These are phyloP conservation scores for Thielaviopsis musarum DNA, from an alignment of 2,329 filamentous ascomycete species.

Conservation along the genomic window DNA sequence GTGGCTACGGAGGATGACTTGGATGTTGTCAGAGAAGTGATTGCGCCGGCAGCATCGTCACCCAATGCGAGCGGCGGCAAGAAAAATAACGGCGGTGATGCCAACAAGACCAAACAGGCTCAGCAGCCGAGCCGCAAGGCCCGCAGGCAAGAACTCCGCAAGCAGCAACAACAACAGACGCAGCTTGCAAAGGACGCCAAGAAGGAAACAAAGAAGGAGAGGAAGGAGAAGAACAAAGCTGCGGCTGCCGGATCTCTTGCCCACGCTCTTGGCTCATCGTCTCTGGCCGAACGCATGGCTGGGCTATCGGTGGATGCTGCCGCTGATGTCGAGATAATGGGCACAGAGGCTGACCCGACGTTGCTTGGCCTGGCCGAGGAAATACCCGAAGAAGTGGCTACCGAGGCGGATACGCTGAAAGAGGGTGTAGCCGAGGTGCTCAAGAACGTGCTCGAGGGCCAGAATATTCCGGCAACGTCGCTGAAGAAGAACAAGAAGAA, in stretches of 20 bases:
- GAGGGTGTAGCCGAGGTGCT: conserved; percentile 11
- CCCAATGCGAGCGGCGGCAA: too few relatives aligned
- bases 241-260: not conserved
- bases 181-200: not conserved
- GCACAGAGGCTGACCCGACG: not conserved
- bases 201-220: not conserved
- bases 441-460: conserved; percentile 5
- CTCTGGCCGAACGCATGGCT: not conserved
- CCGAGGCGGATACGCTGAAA: conserved; percentile 5
- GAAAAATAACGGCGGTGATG: not conserved
- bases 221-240: not conserved
- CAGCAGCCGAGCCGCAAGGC: too few relatives aligned
- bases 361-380: not conserved
- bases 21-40: not conserved
- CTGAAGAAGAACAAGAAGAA: conserved; percentile 10
- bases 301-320: not conserved
- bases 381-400: too few relatives aligned
- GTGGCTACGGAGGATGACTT: not conserved
- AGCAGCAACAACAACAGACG: not conserved
- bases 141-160: not conserved
- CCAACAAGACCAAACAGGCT: not conserved
- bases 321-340: not conserved
- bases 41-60: not conserved
- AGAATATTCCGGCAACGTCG: conserved; percentile 11
- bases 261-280: not conserved